A percentile compares a stretch with the other conserved stretches of the same genome.
These are phyloP conservation scores for Apiospora hydei DNA, from an alignment of 2,329 filamentous ascomycete species.

Conservation along the genomic window DNA sequence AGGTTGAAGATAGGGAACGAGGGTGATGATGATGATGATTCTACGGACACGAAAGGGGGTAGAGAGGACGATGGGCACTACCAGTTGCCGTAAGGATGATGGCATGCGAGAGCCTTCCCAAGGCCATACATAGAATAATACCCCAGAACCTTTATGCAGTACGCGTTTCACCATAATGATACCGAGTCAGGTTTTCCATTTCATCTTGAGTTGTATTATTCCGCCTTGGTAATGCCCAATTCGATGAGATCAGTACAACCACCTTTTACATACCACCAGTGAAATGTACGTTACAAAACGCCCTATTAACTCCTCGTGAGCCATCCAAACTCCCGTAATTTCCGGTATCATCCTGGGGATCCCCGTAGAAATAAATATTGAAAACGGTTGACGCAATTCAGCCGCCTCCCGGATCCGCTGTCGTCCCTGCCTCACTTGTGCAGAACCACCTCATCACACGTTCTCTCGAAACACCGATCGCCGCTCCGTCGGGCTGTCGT, in stretches of 20 bases:
- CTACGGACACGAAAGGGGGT: background rate
- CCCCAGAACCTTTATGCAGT: background rate
- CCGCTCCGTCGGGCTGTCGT: slow-evolving; percentile 70
- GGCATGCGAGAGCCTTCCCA: background rate
- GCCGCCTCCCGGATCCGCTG: background rate
- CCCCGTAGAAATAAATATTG: slow-evolving; percentile 8
- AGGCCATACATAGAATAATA: background rate
- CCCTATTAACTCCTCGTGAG: slow-evolving; percentile 7
- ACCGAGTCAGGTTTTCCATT: background rate
- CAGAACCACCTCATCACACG: slow-evolving; percentile 52
- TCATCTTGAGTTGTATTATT: slow-evolving; percentile 16
- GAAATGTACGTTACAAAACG: slow-evolving; percentile 3
- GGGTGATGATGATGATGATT: too few relatives aligned
- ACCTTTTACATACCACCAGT: background rate
- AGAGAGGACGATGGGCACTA: too few relatives aligned
- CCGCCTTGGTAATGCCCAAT: background rate
- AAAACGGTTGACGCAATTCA: slow-evolving; percentile 1
- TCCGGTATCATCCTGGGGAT: background rate
- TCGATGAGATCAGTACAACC: background rate
- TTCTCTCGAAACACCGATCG: slow-evolving; percentile 75
- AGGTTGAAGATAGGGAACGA: too few relatives aligned
- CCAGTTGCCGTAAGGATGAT: background rate
- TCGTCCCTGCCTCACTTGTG: background rate
- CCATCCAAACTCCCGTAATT: slow-evolving; percentile 25
- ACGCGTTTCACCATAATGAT: background rate